Base-by-base conservation (phyloP, 768 basidiomycete genomes). In the Lactarius sp. region DNA sequence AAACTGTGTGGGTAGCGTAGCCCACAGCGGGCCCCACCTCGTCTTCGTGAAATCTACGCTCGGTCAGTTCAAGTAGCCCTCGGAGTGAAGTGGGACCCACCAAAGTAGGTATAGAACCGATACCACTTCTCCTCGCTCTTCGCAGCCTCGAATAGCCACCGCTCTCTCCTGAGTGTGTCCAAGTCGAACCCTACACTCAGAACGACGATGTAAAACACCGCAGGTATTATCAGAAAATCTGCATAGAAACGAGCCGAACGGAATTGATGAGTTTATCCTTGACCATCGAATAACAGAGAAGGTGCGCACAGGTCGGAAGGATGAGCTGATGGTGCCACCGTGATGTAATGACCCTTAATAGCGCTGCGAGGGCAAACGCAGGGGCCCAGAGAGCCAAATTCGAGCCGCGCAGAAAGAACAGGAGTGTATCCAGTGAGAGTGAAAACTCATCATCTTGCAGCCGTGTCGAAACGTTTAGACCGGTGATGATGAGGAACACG, bases 1-100 rank as follows among this genome's bases (percentile, higher is more conserved):
- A 62, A 98, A 84, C 71, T 98, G 96, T 1, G 95, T 98, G 4
- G 96, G 95, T 70, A 99, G 76, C 0, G 93, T 95, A 1, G 82
- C 76, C 85, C 88, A 87, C 37, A 99, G 77, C 0, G 88, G 84
- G 4, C 71, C 75, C 76, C 85, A 92, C 20, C 76, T 77, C 14
- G 90, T 83, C 20, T 80, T 78, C 14, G 71, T 70, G 65, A 84
- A 81, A 70, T 94, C 90, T 92, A 69, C 61, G 8, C 56, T 14
- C 4, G 22, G 20, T 61, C 39, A 60, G 50, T 34, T 44, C 22
- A 18, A 22, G 49, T 8, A 6, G 12, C 8, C 8, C 12, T 13
- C 61, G 4, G 36, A 52, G 14, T 31, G 37, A 54, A 12, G 18
- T 20, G 18, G 36, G n/a, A 71, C 79, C 42, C 47, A 94, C 94